Evolutionary conservation across 352 stramenopile species (phyloP).

Genomic region (Phytophthora multivora): DNA sequence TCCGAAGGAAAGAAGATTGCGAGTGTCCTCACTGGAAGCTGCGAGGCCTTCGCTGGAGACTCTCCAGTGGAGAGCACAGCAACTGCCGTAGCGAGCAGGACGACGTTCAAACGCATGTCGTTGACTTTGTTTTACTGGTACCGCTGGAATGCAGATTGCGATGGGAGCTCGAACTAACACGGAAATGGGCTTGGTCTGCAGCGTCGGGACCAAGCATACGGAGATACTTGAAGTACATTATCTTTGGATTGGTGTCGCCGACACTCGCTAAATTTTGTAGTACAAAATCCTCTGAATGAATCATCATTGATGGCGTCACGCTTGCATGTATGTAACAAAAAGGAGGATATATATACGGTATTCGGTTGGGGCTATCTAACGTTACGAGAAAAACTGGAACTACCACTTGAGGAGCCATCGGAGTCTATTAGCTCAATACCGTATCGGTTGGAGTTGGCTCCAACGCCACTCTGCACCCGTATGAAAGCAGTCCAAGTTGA

Average conservation of each 20-base stretch:
- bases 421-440: too few relatives aligned
- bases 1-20: not conserved
- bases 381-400: too few relatives aligned
- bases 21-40: not conserved
- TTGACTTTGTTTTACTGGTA: not conserved
- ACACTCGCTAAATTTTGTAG: too few relatives aligned
- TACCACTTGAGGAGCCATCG: too few relatives aligned
- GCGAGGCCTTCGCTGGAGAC: not conserved
- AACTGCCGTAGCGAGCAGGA: not conserved
- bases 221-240: not conserved
- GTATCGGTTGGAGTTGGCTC: too few relatives aligned
- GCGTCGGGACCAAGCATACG: not conserved
- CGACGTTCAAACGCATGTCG: not conserved
- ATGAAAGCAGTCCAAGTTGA: too few relatives aligned
- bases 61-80: constrained; percentile 1
- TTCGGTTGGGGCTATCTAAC: too few relatives aligned
- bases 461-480: too few relatives aligned
- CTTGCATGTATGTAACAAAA: too few relatives aligned
- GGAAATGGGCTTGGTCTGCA: not conserved
- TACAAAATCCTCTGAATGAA: too few relatives aligned
- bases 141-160: not conserved
- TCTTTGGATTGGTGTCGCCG: not conserved
- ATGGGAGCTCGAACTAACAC: not conserved
- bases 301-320: too few relatives aligned
- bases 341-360: too few relatives aligned